phyloP scores from a whole-genome alignment of 768 basidiomycete genomes.

The Boletus eberwhitei region DNA sequence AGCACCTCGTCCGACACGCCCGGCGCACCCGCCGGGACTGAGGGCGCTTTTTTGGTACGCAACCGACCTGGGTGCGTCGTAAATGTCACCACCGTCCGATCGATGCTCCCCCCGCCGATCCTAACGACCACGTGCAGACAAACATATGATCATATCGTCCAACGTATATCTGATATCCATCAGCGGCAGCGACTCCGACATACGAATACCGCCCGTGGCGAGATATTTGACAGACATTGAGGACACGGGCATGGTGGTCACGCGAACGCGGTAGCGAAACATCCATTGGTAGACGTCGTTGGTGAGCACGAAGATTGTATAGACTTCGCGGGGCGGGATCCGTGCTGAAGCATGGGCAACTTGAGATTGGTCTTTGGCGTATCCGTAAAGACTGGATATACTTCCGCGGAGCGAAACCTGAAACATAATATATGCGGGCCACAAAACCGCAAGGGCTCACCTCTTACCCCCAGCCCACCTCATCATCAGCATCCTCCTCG shows the following conservation, averaged over 20 bases:
- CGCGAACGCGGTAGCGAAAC: constrained; percentile 41
- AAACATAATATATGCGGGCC: no score
- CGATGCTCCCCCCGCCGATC: constrained; percentile 12
- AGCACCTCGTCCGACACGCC: neutral
- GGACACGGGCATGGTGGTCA: constrained; percentile 27
- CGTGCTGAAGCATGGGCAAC: no score
- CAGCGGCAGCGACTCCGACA: neutral
- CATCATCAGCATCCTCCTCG: no score
- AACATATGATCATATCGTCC: constrained; percentile 3
- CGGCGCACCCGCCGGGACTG: neutral
- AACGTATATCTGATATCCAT: neutral
- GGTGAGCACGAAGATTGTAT: constrained; percentile 39
- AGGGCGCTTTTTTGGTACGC: neutral
- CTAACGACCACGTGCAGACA: constrained; percentile 14
- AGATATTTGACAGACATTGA: constrained; percentile 41
- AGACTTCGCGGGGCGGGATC: constrained; percentile 39
- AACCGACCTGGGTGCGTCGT: constrained; percentile 11
- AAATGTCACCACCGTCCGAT: constrained; percentile 23
- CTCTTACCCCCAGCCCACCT: no score
- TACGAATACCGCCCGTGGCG: constrained; percentile 10
- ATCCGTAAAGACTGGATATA: no score
- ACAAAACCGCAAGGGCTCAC: no score
- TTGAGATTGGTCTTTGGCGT: no score
- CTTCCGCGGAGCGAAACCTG: no score
- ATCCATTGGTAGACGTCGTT: constrained; percentile 45